Conservation (phyloP, 768 basidiomycete genomes). For the Butyriboletus loyo region DNA sequence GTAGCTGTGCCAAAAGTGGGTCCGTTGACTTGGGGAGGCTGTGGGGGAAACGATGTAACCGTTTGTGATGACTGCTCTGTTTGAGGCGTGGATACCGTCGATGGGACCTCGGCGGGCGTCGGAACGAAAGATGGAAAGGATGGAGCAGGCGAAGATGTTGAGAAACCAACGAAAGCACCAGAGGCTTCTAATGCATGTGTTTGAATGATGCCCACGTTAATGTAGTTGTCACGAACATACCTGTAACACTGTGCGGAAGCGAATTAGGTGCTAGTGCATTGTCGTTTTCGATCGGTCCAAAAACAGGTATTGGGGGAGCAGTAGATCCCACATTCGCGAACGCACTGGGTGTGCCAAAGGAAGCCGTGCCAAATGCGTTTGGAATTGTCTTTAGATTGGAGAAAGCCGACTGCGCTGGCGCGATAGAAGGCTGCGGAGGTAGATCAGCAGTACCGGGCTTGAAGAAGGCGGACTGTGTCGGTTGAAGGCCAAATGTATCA, state of each 20-base stretch:
- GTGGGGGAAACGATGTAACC: neutral
- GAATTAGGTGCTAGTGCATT: neutral
- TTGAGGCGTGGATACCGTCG: neutral
- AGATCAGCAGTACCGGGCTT: slow-evolving; percentile 4
- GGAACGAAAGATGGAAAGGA: neutral
- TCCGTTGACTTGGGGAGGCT: neutral
- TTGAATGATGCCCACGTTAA: neutral
- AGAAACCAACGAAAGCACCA: neutral
- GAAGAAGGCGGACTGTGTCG: slow-evolving; percentile 25
- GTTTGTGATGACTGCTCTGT: neutral
- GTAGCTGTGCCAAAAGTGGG: neutral
- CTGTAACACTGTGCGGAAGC: slow-evolving; percentile 3
- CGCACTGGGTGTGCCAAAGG: slow-evolving; percentile 15
- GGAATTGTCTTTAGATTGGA: slow-evolving; percentile 32
- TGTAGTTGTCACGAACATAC: slow-evolving; percentile 6
- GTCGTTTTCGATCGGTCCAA: slow-evolving; percentile 3
- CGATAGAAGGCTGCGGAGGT: slow-evolving; percentile 14
- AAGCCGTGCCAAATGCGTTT: slow-evolving; percentile 33
- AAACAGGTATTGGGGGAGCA: slow-evolving; percentile 2
- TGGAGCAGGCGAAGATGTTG: neutral
- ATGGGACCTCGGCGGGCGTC: neutral
- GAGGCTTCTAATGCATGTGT: neutral
- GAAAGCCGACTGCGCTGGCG: slow-evolving; percentile 30
- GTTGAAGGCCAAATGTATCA: slow-evolving; percentile 30
- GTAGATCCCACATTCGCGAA: slow-evolving; percentile 3